A percentile compares a stretch with the other conserved stretches of the same genome.
phyloP scores from a whole-genome alignment of 2,329 filamentous ascomycete species.

The Metarhizium sp. region DNA sequence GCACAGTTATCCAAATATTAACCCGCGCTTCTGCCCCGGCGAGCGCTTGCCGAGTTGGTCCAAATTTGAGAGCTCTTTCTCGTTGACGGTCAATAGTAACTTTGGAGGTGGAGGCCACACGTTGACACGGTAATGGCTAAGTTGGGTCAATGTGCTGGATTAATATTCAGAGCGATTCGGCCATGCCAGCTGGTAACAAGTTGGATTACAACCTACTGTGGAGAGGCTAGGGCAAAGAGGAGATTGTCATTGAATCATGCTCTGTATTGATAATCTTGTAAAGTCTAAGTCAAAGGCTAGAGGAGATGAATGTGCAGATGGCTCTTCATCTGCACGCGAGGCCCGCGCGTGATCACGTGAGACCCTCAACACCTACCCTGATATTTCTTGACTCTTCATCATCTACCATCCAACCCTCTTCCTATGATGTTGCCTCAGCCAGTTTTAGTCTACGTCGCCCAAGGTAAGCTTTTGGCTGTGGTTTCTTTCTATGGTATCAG shows the following conservation, averaged over 20 bases:
- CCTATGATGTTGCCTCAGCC: constrained; percentile 7
- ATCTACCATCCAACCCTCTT: constrained; percentile 2
- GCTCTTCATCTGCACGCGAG: too few relatives aligned
- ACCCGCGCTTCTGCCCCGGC: constrained; percentile 29
- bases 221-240: too few relatives aligned
- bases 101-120: too few relatives aligned
- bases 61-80: too few relatives aligned
- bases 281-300: too few relatives aligned
- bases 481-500: not conserved
- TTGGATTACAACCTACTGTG: not conserved
- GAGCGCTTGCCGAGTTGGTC: constrained; percentile 16
- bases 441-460: constrained; percentile 8
- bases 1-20: constrained; percentile 20
- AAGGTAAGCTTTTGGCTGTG: constrained; percentile 6
- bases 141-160: not conserved
- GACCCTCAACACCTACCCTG: too few relatives aligned
- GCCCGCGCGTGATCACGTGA: too few relatives aligned
- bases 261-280: too few relatives aligned
- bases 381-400: not conserved
- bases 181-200: not conserved
- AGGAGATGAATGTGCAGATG: too few relatives aligned
- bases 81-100: too few relatives aligned
- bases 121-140: constrained; percentile 9
- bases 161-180: not conserved
- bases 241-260: too few relatives aligned